Evolutionary conservation across 2,329 filamentous ascomycete genomes (phyloP).

Genomic region (Nemania sp.): DNA sequence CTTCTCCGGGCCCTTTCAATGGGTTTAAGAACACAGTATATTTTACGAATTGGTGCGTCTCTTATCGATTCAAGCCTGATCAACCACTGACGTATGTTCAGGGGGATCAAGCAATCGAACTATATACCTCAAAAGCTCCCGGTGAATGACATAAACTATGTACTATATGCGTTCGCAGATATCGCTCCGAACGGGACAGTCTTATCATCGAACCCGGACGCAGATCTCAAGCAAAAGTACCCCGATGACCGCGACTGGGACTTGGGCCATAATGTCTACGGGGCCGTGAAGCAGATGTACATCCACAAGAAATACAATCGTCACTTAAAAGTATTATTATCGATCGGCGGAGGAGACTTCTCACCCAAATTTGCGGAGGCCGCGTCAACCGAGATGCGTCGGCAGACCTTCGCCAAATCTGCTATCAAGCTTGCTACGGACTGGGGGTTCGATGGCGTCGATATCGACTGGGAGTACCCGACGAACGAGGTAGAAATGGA

Average conservation of each 20-base stretch:
- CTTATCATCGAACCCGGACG: conserved; percentile 62
- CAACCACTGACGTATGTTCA: conserved; percentile 25
- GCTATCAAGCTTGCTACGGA: conserved; percentile 73
- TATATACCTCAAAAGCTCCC: conserved; percentile 70
- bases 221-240: conserved; percentile 71
- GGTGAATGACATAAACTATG: conserved; percentile 69
- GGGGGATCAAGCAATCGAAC: conserved; percentile 51
- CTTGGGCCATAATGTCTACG: conserved; percentile 66
- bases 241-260: conserved; percentile 60
- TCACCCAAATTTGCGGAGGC: conserved; percentile 69
- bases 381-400: conserved; percentile 62
- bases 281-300: conserved; percentile 76
- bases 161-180: conserved; percentile 64
- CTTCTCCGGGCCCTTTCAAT: conserved; percentile 30
- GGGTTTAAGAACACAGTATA: conserved; percentile 51
- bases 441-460: conserved; percentile 61
- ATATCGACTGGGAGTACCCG: conserved; percentile 62
- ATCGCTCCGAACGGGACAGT: conserved; percentile 52
- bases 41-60: conserved; percentile 58
- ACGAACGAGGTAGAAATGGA: conserved; percentile 43
- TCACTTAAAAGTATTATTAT: conserved; percentile 76
- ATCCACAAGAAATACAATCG: conserved; percentile 76
- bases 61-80: background rate
- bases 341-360: conserved; percentile 81
- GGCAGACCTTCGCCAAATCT: conserved; percentile 67